Base-by-base conservation (phyloP, 805 yeast species). In the Metschnikowia reukaufii region DNA sequence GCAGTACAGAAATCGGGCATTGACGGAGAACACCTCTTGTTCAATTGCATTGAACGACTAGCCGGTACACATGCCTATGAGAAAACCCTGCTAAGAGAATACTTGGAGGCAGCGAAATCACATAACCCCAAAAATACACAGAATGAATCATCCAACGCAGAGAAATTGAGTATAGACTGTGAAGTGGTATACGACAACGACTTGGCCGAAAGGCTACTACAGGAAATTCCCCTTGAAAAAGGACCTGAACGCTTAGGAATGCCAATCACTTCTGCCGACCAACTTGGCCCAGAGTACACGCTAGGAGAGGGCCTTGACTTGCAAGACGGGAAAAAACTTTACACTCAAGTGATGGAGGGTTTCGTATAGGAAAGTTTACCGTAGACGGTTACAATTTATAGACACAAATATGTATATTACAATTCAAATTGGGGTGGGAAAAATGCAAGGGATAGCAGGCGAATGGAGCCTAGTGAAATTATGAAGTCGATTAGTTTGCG, bases 1-100 rank as follows among this genome's bases (percentile, higher is more conserved):
- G 49, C 63, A 1, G 31, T 67, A 31, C 41, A 54, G 19, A 52
- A 56, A 17, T 43, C 66, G 1, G 53, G 50, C 8, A 42, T 54
- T 7, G 56, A 60, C 15, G 46, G 50, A 0, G 32, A 30, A 4
- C 50, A 46, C 18, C 50, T 56, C 1, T 49, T 67, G 5, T 49
- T 63, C 13, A 53, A 58, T 23, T 59, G 64, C 36, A 58, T 67
- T 2, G 66, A 60, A 38, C 43, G 61, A 38, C 36, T 67, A 12
- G 40, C 58, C 9, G 49, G 49, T 2, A 31, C 16, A 6, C 25
- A 18, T 6, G 9, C 12, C 15, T 40, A 40, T 23, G 48, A 45
- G 33, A 13, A 12, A 4, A 18, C 7, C 5, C 45, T 36, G 45
- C 31, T 45, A 20, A 16, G 45, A 12, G 31, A 31, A 5, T 4